Base-by-base conservation (phyloP, 345 rosid genomes). In the Bruguiera gymnorhiza region DNA sequence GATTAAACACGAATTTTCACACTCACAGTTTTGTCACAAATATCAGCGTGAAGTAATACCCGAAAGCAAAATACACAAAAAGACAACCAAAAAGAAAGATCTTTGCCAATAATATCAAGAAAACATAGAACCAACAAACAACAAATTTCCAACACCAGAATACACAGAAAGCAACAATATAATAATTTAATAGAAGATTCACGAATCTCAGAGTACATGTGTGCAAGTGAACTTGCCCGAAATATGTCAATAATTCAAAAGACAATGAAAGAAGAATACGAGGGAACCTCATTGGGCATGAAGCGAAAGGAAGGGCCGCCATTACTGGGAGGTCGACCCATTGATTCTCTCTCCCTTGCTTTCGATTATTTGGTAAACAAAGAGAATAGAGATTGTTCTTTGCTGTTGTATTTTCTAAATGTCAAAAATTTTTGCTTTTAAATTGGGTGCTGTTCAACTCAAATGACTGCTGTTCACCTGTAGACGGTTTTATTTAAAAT, bases 281-380 rank as follows among this genome's bases (percentile, higher is more conserved):
- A 20, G 4, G 4, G 56, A 20, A 93, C 99, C 99, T 96, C 98
- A 23, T 79, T 16, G 39, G 78, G 63, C 75, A 75, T 80, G 81
- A 92, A 96, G 77, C 99, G 98, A 61, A 96, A 96, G 74, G 99
- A 92, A 32, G 99, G 99, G 71, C 89, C 92, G 36, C 99, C 99
- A 72, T 88, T 89, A 70, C 94, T 86, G 54, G 98, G 98, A 74
- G 97, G 99, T 31, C 99, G 91, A 71, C 98, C 99, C 99, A 96
- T 83, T 13, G 15, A 13, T 43, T 43, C 19, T 13, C 50, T 4
- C 50, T 43, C 5, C 37, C 2, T 3, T 13, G 19, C 4, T 43
- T 13, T 43, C 50, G 50, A 43, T 13, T 43, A n/a, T 3, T 10
- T 39, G 0, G 48, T 34, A 34, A 34, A 8, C 37, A 7, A 34